Evolutionary conservation across 164 flowering plant genomes (phyloP), one percentile per base, ranked within the genome.

Genomic region (Annona squamosa): DNA sequence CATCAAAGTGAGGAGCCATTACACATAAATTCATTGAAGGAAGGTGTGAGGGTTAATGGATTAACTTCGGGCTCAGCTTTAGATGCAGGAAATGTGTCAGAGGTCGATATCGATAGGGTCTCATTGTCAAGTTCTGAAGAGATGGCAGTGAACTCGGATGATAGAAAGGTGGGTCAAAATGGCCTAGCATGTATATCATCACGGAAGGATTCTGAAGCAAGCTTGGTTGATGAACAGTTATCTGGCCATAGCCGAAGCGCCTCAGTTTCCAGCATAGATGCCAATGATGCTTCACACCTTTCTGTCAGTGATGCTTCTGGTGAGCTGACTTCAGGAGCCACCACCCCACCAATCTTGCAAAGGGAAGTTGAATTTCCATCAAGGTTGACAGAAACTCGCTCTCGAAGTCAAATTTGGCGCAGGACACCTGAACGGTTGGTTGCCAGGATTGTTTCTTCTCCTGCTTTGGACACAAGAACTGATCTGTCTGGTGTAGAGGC

Each of bases 401-500:
- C 89, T 75, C 86, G 91, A 71, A 86, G 82, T 73, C 95, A 90
- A 67, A 79, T 89, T 6, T 89, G 95, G 95, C 89, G 87, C 5
- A 80, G 96, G 48, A 90, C 92, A 56, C 83, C 90, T n/a, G 94
- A 88, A 26, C 87, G 91, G 72, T 79, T 84, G 73, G 81, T 73
- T 45, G 85, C 92, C 5, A 89, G 91, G 79, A 83, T 91, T 46
- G 83, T 85, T 72, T 81, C 91, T 72, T 76, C 91, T 78, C 79
- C 93, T 46, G 70, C 85, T 48, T 77, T 68, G 52, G 97, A 90
- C 70, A 80, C 83, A 5, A 85, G 88, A 77, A 73, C 91, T 56
- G 93, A 91, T 77, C 90, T 86, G 75, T 79, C 86, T 61, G 93
- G 82, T 10, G 48, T 92, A 73, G 98, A 92, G 76, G 76, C 85